Evolutionary conservation across 2,329 filamentous ascomycete species (phyloP), one percentile per base, ranked within the genome.

Genomic region (Aspergillus glaucus): DNA sequence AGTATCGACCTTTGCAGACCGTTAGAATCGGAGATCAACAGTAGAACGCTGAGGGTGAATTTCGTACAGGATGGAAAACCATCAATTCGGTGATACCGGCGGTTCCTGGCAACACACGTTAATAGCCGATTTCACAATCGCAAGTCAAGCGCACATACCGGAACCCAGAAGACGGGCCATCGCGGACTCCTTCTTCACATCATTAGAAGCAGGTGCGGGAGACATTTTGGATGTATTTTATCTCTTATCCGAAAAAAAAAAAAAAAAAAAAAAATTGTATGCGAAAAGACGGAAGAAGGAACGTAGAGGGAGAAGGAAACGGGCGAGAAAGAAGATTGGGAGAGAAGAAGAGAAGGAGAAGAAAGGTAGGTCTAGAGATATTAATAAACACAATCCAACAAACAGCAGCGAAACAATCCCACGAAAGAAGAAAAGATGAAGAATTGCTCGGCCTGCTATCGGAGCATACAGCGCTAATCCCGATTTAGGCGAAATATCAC

Each of bases 71-170:
- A 69, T 95, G 89, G 79, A 96, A 96, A 70, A 96, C 83, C 64
- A 89, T 83, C 64, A 96, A 78, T 75, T 96, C 92, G 62, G 91
- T 86, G 70, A 96, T 92, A 77, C 91, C 91, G 66, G 91, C 90
- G 66, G 85, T 88, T 65, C 91, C 91, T 96, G 62, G 45, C 47
- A 46, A 21, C 44, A 10, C 14, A 28, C 37, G 45, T 60, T 42
- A 60, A 52, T 53, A 46, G 52, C 43, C 46, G 57, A 52, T 45
- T 21, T 19, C 50, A 48, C 45, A 36, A 7, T 19, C 43, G 15
- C 30, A 32, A 26, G 44, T 8, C n/a, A 21, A 40, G 17, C 34
- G 40, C 43, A 55, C 72, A 48, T 76, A 96, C 93, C 93, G 64
- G 93, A 96, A 63, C 93, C 93, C 57, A 96, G 76, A 58, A 98